These are phyloP conservation scores for Phialocephala sp. DNA, from an alignment of 2,329 filamentous ascomycete species.

Conservation along the genomic window DNA sequence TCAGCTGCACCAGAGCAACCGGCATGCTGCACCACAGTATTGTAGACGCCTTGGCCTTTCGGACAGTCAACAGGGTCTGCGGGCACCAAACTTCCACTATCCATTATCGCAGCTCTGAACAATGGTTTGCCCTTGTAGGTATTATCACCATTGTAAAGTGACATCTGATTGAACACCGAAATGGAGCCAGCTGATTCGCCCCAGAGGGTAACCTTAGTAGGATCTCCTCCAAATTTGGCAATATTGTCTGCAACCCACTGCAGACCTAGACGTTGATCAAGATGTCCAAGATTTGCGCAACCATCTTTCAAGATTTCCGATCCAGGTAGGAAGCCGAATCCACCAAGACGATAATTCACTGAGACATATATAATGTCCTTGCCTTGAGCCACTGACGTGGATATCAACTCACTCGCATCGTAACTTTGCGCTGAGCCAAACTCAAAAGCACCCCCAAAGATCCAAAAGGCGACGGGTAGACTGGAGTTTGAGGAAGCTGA, in stretches of 20 bases:
- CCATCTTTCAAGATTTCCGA: slow-evolving; percentile 71
- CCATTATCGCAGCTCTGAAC: slow-evolving; percentile 81
- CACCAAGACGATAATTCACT: slow-evolving; percentile 78
- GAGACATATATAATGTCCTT: slow-evolving; percentile 77
- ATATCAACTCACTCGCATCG: slow-evolving; percentile 55
- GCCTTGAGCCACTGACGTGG: slow-evolving; percentile 50
- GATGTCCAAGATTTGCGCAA: slow-evolving; percentile 71
- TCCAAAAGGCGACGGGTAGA: slow-evolving; percentile 73
- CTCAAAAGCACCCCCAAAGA: slow-evolving; percentile 71
- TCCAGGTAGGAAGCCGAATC: slow-evolving; percentile 76
- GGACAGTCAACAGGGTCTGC: slow-evolving; percentile 66
- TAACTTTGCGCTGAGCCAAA: slow-evolving; percentile 58
- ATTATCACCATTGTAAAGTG: slow-evolving; percentile 73
- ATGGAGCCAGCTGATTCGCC: slow-evolving; percentile 66
- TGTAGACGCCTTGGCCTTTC: slow-evolving; percentile 70
- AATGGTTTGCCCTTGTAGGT: slow-evolving; percentile 76
- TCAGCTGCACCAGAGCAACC: slow-evolving; percentile 65
- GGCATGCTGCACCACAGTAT: slow-evolving; percentile 62
- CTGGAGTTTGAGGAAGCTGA: slow-evolving; percentile 60
- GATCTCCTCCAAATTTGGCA: slow-evolving; percentile 71
- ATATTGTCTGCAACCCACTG: slow-evolving; percentile 83
- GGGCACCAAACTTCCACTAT: slow-evolving; percentile 69
- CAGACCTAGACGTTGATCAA: slow-evolving; percentile 74
- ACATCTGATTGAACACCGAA: slow-evolving; percentile 78
- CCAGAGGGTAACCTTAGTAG: slow-evolving; percentile 50